Evolutionary conservation across 164 flowering plant genomes (phyloP).

Genomic region (Protea cynaroides): DNA sequence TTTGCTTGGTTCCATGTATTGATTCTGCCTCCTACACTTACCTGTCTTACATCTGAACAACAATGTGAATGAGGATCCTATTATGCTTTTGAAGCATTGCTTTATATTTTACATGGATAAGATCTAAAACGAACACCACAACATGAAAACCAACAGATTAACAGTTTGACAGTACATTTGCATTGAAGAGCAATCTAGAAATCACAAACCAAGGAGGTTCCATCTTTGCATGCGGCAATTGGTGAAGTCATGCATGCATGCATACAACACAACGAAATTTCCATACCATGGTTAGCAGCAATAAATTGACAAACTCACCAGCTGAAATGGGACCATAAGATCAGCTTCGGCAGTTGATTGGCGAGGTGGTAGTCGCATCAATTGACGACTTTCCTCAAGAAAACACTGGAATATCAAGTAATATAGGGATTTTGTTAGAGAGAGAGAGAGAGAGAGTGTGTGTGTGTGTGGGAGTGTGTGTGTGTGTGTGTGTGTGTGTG

Average conservation of each 20-base stretch:
- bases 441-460: neutral
- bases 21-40: too few species aligned
- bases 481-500: too few species aligned
- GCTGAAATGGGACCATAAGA: slow-evolving; percentile 93
- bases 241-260: neutral
- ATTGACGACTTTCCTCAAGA: slow-evolving; percentile 92
- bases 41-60: too few species aligned
- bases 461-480: too few species aligned
- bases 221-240: neutral
- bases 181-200: neutral
- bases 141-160: neutral
- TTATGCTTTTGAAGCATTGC: too few species aligned
- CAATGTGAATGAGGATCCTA: too few species aligned
- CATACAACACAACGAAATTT: neutral
- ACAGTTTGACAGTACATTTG: neutral
- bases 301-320: slow-evolving; percentile 36
- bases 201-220: neutral
- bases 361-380: slow-evolving; percentile 96
- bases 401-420: slow-evolving; percentile 58
- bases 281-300: neutral
- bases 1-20: too few species aligned
- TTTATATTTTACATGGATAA: too few species aligned
- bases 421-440: neutral
- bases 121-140: neutral
- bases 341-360: slow-evolving; percentile 98